phyloP scores from a whole-genome alignment of 2,329 filamentous ascomycete species.

The Alternaria atra region DNA sequence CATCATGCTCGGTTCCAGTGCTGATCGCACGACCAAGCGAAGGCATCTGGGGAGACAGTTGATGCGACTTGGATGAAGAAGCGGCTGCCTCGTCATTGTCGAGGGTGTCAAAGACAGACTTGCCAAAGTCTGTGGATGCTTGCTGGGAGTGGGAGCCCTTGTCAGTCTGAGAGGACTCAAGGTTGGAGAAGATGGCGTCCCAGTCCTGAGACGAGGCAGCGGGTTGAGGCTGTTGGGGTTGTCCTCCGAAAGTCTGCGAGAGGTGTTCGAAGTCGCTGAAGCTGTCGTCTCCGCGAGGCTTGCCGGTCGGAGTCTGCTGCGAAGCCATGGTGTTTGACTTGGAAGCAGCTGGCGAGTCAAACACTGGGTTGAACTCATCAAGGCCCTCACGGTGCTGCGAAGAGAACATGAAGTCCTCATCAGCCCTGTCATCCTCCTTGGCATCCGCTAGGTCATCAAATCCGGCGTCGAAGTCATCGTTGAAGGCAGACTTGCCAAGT shows the following conservation, averaged over 20 bases:
- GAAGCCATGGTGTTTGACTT: conserved; percentile 59
- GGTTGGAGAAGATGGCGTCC: conserved; percentile 90
- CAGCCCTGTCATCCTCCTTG: conserved; percentile 75
- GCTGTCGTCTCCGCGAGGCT: conserved; percentile 53
- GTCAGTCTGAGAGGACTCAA: conserved; percentile 64
- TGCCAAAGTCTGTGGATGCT: conserved; percentile 45
- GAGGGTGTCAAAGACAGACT: conserved; percentile 49
- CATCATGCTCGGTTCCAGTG: conserved; percentile 81
- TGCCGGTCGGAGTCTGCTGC: conserved; percentile 53
- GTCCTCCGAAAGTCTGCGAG: conserved; percentile 53
- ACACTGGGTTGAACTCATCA: conserved; percentile 83
- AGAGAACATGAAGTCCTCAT: conserved; percentile 83
- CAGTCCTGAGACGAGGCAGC: conserved; percentile 74
- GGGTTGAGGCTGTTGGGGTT: conserved; percentile 51
- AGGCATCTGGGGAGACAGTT: conserved; percentile 46
- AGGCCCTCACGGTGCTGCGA: conserved; percentile 67
- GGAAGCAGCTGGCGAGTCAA: conserved; percentile 70
- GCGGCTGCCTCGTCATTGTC: conserved; percentile 45
- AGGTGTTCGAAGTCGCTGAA: conserved; percentile 61
- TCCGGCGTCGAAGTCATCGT: conserved; percentile 77
- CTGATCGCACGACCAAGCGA: conserved; percentile 73
- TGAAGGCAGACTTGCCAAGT: conserved; percentile 66
- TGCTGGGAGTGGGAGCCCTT: conserved; percentile 45
- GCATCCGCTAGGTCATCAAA: conserved; percentile 86
- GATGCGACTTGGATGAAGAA: conserved; percentile 39